phyloP scores from a whole-genome alignment of 495 filamentous ascomycete genomes.

The Aspergillus hancockii region DNA sequence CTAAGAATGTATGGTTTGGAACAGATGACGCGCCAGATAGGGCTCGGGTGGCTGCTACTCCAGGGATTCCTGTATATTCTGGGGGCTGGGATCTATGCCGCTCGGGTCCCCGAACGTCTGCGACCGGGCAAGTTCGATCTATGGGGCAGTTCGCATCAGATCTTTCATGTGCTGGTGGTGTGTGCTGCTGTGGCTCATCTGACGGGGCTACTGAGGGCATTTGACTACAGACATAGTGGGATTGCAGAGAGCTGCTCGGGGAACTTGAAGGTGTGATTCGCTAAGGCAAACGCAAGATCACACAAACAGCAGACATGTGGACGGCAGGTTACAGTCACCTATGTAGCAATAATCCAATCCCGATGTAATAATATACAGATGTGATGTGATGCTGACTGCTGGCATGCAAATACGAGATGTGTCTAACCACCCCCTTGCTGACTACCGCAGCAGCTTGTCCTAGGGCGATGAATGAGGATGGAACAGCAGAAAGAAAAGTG shows the following conservation, averaged over 20 bases:
- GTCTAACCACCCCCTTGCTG: constrained; percentile 22
- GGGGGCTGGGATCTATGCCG: constrained; percentile 82
- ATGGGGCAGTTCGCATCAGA: constrained; percentile 62
- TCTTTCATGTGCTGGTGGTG: constrained; percentile 67
- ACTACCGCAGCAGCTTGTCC: constrained; percentile 6
- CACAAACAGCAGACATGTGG: constrained; percentile 21
- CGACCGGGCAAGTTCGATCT: constrained; percentile 59
- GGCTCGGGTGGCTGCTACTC: constrained; percentile 75
- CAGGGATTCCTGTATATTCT: constrained; percentile 84
- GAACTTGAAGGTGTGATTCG: constrained; percentile 18
- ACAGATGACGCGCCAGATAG: constrained; percentile 68
- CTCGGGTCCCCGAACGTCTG: constrained; percentile 53
- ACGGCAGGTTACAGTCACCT: constrained; percentile 16
- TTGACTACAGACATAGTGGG: constrained; percentile 56
- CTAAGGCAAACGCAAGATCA: constrained; percentile 14
- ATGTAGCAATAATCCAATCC: constrained; percentile 18
- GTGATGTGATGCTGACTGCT: constrained; percentile 12
- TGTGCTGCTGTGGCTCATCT: constrained; percentile 59
- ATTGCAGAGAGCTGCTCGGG: constrained; percentile 38
- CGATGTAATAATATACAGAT: constrained; percentile 8
- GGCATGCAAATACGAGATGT: constrained; percentile 23
- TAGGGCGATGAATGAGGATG: not conserved
- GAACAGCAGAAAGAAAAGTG: constrained; percentile 8
- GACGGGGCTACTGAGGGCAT: constrained; percentile 56
- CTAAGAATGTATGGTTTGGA: constrained; percentile 59